Base-by-base conservation (phyloP, 2,329 filamentous ascomycete genomes). In the Fusarium nelsonii region DNA sequence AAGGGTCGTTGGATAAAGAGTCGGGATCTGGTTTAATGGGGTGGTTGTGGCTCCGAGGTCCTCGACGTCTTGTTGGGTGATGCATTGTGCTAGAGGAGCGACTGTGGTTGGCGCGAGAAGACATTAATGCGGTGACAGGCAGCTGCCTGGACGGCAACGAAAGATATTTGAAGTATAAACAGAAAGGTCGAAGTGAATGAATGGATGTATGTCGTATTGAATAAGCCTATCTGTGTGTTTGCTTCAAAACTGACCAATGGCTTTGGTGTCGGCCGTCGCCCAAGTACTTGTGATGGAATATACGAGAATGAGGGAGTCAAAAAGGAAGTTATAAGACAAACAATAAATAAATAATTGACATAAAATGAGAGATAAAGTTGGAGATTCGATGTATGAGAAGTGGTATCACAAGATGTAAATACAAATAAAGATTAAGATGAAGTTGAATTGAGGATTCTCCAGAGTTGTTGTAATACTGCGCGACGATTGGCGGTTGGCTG, bases 21-120 rank as follows among this genome's bases (percentile, higher is more conserved):
- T 77, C 73, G 10, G 71, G 74, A 11, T 78, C 76, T 43, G 36
- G 63, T 49, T 78, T 78, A 48, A 78, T 67, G 30, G 23, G 59
- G 37, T 36, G 49, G 43, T 53, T 39, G 16, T 39, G 50, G 40
- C 52, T 41, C 12, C 69, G 73, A 65, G 61, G 54, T 34, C 63
- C 65, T 41, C 75, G 65, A 34, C 70, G 72, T n/a, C 62, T 63
- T 48, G 69, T 65, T 48, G 66, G 34, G 23, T 69, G 66, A 39
- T 70, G 63, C 74, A 74, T 74, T 41, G 58, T 69, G 34, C 32
- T 48, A 53, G 67, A 54, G 15, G 64, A 58, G 34, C 58, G 43
- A 12, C 26, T 57, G 41, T 66, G 55, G 53, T 43, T 54, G 37
- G 46, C 49, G 28, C 64, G 58, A 45, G 69, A 67, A 63, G 58